These are phyloP conservation scores for Cinnamomum chago DNA, from an alignment of 164 flowering plant genomes.

Conservation along the genomic window DNA sequence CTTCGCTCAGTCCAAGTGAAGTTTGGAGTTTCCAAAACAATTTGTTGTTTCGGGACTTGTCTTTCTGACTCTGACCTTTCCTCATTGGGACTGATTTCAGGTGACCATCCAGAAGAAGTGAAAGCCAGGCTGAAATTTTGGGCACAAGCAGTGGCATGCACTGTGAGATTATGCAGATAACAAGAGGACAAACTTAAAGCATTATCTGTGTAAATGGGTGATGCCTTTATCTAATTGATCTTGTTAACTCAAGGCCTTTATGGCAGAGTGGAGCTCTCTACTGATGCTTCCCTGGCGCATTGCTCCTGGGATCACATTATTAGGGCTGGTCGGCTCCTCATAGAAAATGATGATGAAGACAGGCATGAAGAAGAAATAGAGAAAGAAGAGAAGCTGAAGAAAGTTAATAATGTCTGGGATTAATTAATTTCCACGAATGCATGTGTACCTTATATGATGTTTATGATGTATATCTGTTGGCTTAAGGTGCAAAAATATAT, in stretches of 20 bases:
- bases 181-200: background rate
- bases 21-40: no score
- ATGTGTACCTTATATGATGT: no score
- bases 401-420: no score
- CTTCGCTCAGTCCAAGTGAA: no score
- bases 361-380: no score
- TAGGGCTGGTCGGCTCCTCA: no score
- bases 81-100: slow-evolving; percentile 25
- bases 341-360: no score
- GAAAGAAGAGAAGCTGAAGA: no score
- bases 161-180: slow-evolving; percentile 68
- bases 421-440: no score
- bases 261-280: background rate
- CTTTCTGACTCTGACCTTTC: background rate
- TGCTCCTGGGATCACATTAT: background rate
- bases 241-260: background rate
- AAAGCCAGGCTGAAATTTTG: slow-evolving; percentile 83
- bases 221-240: background rate
- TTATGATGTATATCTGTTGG: no score
- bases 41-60: no score
- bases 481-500: no score
- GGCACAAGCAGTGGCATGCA: slow-evolving; percentile 91
- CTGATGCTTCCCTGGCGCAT: background rate
- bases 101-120: slow-evolving; percentile 84
- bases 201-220: background rate